A percentile compares a stretch with the other conserved stretches of the same genome.
Evolutionary conservation across 257 asterid genomes (phyloP).

Genomic region (Lantana camara): DNA sequence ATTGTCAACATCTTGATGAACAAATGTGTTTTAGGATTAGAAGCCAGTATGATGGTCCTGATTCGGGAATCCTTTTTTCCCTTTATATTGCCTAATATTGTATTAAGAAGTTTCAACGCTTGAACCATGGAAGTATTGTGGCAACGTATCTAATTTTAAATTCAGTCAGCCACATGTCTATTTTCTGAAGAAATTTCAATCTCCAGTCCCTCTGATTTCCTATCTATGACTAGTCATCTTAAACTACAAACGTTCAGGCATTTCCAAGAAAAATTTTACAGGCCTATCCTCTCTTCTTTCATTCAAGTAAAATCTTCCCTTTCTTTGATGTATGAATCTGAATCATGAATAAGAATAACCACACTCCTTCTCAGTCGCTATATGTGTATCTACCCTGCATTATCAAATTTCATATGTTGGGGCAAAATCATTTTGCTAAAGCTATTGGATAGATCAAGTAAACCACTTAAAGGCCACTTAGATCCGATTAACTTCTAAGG

Average conservation of each 20-base stretch:
- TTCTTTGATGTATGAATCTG: not conserved
- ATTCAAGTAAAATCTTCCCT: not conserved
- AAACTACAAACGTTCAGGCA: not conserved
- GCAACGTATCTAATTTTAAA: not conserved
- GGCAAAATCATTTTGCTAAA: not conserved
- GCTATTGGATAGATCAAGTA: not conserved
- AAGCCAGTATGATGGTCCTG: conserved; percentile 1
- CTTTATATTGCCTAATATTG: not conserved
- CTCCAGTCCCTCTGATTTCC: conserved; percentile 6
- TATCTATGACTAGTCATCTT: not conserved
- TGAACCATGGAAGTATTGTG: not conserved
- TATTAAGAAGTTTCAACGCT: not conserved
- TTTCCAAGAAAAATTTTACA: not conserved
- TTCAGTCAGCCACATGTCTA: not conserved
- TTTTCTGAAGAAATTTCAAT: not conserved
- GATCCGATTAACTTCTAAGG: not conserved
- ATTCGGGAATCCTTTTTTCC: not conserved
- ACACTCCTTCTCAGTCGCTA: not conserved
- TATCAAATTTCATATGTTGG: not conserved
- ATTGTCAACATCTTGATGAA: not conserved
- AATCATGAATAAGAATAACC: not conserved
- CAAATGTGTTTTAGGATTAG: not conserved
- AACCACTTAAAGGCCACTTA: not conserved
- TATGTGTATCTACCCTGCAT: not conserved
- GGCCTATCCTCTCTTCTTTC: not conserved